Percentiles rank a stretch among this genome's conserved stretches.
Evolutionary conservation across 441 rosid species (phyloP).

Genomic region (Bruguiera hainesii): DNA sequence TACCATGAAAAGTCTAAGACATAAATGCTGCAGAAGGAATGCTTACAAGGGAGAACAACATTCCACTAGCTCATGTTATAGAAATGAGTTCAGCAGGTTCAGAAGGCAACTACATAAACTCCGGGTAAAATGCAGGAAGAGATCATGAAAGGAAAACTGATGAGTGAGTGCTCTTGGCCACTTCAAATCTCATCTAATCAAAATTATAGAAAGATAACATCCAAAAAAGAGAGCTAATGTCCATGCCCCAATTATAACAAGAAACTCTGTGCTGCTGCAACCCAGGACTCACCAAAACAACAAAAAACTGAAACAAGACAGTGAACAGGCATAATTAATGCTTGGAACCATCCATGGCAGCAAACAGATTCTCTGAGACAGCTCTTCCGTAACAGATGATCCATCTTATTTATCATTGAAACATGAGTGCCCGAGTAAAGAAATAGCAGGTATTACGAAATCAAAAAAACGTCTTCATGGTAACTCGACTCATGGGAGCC

Average conservation of each 20-base stretch:
- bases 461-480: conserved; percentile 40
- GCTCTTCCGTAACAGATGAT: conserved; percentile 27
- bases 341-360: conserved; percentile 28
- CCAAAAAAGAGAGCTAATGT: background rate
- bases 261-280: conserved; percentile 27
- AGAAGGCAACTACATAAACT: conserved; percentile 22
- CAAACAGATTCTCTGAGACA: conserved; percentile 26
- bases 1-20: no score
- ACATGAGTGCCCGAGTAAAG: conserved; percentile 5
- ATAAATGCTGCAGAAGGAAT: no score
- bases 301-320: conserved; percentile 19
- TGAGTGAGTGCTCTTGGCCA: conserved; percentile 44
- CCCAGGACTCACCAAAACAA: conserved; percentile 20
- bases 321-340: conserved; percentile 19
- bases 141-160: conserved; percentile 24
- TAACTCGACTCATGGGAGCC: conserved; percentile 35
- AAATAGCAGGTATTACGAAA: conserved; percentile 19
- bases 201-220: conserved; percentile 20
- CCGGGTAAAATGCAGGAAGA: background rate
- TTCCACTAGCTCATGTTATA: no score
- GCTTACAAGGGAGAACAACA: no score
- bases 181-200: conserved; percentile 42
- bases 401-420: background rate
- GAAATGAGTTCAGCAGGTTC: conserved; percentile 15
- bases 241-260: conserved; percentile 14